Base-by-base conservation (phyloP, 2,329 filamentous ascomycete genomes). In the Colletotrichum cereale region DNA sequence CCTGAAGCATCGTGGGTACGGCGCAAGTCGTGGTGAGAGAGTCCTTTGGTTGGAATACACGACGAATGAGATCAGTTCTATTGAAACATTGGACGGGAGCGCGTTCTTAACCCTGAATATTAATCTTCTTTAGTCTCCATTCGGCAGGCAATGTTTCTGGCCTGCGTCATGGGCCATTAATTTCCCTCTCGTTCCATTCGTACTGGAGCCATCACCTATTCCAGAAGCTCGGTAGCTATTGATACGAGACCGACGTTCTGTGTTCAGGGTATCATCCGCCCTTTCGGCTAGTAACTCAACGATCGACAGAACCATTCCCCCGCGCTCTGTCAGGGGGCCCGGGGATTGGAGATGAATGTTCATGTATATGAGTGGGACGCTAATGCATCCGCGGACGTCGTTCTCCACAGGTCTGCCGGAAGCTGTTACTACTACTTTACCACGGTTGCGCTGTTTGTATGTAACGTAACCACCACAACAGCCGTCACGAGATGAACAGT, bases 211-310 rank as follows among this genome's bases (percentile, higher is more conserved):
- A 29, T 5, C n/a, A 44, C 68, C 48, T 44, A 47, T 62, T 58
- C 40, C 29, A 71, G 63, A 67, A 71, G 67, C 40, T 71, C 63
- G 67, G 56, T 50, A 24, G 29, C 21, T 31, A 36, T 62, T 67
- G 34, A 56, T 67, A 60, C 63, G 63, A 71, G 47, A 31, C 40
- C 26, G 42, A 34, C 36, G 11, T 48, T 31, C 18, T 21, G 18
- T 31, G 55, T 38, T 10, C 31, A 57, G 34, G 34, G 14, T 24
- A 62, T 48, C 40, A 16, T 29, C 63, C 34, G 56, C 50, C 40
- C 50, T 29, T 34, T 71, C 63, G 63, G 31, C 50, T 71, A 56
- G 42, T 36, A 34, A 34, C 31, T 16, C 21, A 50, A 29, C 24
- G 63, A 67, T 67, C 31, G 67, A 24, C 48, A 36, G n/a, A 34